phyloP scores from a whole-genome alignment of 1,284 basidiomycete species.

The Austroboletus niveus region DNA sequence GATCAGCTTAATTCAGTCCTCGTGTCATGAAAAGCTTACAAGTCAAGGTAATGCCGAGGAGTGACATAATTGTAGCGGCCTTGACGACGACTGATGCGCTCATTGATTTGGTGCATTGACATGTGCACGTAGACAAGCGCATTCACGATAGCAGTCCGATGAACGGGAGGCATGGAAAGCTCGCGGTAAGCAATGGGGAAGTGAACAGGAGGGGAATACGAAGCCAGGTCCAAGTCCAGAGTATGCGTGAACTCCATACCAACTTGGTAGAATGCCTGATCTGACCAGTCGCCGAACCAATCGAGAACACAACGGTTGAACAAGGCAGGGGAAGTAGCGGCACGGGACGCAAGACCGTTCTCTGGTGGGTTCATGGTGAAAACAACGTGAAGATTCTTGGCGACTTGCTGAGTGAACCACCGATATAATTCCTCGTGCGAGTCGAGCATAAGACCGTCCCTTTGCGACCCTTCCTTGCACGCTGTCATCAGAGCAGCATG shows the following conservation, averaged over 20 bases:
- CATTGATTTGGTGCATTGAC: slow-evolving; percentile 87
- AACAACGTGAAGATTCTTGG: slow-evolving; percentile 94
- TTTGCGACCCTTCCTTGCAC: slow-evolving; percentile 97
- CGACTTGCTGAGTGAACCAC: slow-evolving; percentile 97
- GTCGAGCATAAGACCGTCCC: slow-evolving; percentile 97
- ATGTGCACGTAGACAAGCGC: slow-evolving; percentile 92
- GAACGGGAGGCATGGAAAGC: slow-evolving; percentile 76
- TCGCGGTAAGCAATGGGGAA: slow-evolving; percentile 91
- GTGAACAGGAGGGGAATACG: slow-evolving; percentile 72
- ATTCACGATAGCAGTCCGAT: slow-evolving; percentile 89
- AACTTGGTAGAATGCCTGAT: slow-evolving; percentile 96
- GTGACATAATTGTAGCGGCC: slow-evolving; percentile 97
- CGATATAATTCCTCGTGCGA: slow-evolving; percentile 95
- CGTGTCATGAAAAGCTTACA: slow-evolving; percentile 58
- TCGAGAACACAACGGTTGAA: slow-evolving; percentile 98
- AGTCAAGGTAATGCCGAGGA: slow-evolving; percentile 96
- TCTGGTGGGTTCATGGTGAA: slow-evolving; percentile 99
- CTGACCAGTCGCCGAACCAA: slow-evolving; percentile 99
- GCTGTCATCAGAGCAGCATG: slow-evolving; percentile 96
- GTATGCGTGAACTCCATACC: slow-evolving; percentile 92
- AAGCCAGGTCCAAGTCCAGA: slow-evolving; percentile 84
- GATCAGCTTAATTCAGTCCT: slow-evolving; percentile 10
- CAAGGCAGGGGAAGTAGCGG: slow-evolving; percentile 94
- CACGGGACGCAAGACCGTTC: slow-evolving; percentile 91
- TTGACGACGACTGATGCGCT: slow-evolving; percentile 85